These are phyloP conservation scores for Monotropa hypopitys DNA, from an alignment of 179 eudicot species.

Conservation along the genomic window DNA sequence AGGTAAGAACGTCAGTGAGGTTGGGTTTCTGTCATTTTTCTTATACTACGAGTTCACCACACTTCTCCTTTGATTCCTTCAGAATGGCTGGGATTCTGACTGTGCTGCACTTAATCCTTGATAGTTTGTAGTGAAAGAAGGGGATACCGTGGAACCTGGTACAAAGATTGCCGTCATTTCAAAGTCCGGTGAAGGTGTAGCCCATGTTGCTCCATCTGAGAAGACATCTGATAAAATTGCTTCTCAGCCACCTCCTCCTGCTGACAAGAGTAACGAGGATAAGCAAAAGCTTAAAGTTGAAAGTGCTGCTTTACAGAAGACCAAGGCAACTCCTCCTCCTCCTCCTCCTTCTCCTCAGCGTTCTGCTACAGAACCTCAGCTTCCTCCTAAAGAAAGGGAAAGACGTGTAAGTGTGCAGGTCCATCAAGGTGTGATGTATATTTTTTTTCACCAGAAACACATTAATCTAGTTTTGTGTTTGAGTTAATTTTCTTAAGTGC, in stretches of 20 bases:
- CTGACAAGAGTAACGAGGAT: slow-evolving; percentile 30
- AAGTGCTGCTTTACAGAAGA: slow-evolving; percentile 18
- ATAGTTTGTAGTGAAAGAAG: slow-evolving; percentile 82
- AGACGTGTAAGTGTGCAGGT: slow-evolving; percentile 52
- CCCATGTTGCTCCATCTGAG: slow-evolving; percentile 88
- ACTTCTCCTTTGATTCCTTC: background rate
- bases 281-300: slow-evolving; percentile 28
- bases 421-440: background rate
- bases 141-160: slow-evolving; percentile 95
- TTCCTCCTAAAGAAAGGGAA: slow-evolving; percentile 97
- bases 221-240: slow-evolving; percentile 40
- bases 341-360: slow-evolving; percentile 38
- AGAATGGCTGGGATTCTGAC: slow-evolving; percentile 6
- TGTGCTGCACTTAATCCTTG: slow-evolving; percentile 4
- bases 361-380: slow-evolving; percentile 74
- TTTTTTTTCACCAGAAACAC: background rate
- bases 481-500: background rate
- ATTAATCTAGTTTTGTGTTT: background rate
- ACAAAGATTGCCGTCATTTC: slow-evolving; percentile 74
- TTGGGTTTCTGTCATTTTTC: no score
- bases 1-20: slow-evolving; percentile 31
- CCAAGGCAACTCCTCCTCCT: slow-evolving; percentile 34
- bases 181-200: slow-evolving; percentile 51
- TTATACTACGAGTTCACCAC: background rate
- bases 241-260: slow-evolving; percentile 29